These are phyloP conservation scores for Globisporangium orthogonon DNA, from an alignment of 352 stramenopile genomes.

Conservation along the genomic window DNA sequence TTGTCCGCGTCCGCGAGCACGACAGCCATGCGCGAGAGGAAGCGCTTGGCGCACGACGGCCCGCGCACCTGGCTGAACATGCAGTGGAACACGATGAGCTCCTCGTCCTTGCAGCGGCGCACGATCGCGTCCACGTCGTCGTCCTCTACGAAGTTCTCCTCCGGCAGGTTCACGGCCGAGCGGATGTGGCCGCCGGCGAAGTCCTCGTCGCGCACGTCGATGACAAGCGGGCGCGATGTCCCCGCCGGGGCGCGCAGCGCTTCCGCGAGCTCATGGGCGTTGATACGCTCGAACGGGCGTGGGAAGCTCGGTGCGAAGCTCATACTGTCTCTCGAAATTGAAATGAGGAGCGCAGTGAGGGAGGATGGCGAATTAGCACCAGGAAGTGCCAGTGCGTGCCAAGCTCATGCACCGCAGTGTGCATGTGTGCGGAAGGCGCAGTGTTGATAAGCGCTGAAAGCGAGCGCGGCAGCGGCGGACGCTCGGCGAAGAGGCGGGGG, in stretches of 20 bases:
- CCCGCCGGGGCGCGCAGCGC: constrained; percentile 32
- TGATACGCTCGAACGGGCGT: constrained; percentile 28
- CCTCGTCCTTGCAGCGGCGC: constrained; percentile 48
- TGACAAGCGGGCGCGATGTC: constrained; percentile 36
- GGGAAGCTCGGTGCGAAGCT: constrained; percentile 32
- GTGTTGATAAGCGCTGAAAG: too few relatives aligned
- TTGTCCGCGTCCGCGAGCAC: constrained; percentile 35
- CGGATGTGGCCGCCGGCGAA: constrained; percentile 72
- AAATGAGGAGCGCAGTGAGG: background rate
- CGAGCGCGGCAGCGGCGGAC: too few relatives aligned
- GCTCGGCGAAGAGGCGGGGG: too few relatives aligned
- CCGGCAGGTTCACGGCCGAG: constrained; percentile 67
- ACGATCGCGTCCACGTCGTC: constrained; percentile 76
- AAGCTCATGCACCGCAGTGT: too few relatives aligned
- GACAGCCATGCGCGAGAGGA: constrained; percentile 52
- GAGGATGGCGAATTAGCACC: background rate
- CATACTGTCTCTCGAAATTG: background rate
- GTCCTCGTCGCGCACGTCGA: constrained; percentile 76
- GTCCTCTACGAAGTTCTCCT: constrained; percentile 78
- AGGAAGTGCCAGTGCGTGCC: background rate
- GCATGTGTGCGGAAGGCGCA: too few relatives aligned
- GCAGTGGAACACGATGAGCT: constrained; percentile 81
- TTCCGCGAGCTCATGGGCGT: constrained; percentile 44
- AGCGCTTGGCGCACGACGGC: constrained; percentile 71
- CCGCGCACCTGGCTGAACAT: constrained; percentile 85